Evolutionary conservation across 495 filamentous ascomycete species (phyloP), one percentile per base, ranked within the genome.

Genomic region (Aspergillus leporis): DNA sequence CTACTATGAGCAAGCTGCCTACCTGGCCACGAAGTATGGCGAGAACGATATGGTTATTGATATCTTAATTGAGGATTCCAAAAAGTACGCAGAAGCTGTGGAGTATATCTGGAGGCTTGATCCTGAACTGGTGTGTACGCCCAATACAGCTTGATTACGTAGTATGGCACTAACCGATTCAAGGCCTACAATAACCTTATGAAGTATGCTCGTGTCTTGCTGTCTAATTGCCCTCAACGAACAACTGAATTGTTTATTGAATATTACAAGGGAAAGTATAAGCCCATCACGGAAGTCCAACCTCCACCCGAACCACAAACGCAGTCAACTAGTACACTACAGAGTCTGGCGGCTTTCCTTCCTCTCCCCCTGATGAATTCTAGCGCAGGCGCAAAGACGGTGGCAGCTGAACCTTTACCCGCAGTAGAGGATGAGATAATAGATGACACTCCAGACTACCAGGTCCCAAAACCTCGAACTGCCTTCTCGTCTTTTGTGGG

Each of bases 401-500:
- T 70, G 49, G 58, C 32, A 10, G 40, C 65, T 7, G 77, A 81
- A 49, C 55, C 65, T 18, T 53, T 63, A 32, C 64, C 56, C 5
- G 53, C 59, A 19, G 66, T 58, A 5, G 73, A 80, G 46, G 69
- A 66, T 21, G 58, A 63, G 3, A 41, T 60, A 48, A 31, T 57
- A 47, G 56, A 72, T 28, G 56, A 62, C 14, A 36, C 51, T 13
- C 66, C 69, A 38, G 62, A 63, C 1, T 82, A 84, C 47, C 64
- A 75, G 5, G 62, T 80, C 3, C 93, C 95, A 0, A 90, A 87
- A 62, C 93, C 95, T 6, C 79, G 95, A 52, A 93, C 89, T 0
- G 95, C 94, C 2, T 98, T 98, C 73, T 96, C 94, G 7, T 92
- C 90, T 0, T 98, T 98, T 69, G 93, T 98, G 50, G 93, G 97